phyloP scores from a whole-genome alignment of 2,329 filamentous ascomycete genomes.

The Knoxdaviesia proteae region DNA sequence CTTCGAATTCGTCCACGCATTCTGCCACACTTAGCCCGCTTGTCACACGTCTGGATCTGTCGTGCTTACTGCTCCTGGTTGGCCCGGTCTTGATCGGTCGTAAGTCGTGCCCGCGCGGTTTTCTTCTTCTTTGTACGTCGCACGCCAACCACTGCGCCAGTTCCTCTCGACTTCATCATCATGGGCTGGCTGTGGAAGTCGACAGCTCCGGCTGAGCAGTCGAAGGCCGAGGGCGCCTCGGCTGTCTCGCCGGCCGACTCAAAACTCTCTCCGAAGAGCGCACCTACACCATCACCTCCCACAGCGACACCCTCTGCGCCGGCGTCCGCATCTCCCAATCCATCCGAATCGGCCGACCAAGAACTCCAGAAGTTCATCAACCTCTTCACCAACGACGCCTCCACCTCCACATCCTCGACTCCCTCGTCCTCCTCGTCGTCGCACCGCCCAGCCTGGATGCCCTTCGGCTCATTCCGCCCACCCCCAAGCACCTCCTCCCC shows the following conservation, averaged over 20 bases:
- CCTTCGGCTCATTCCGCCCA: slow-evolving; percentile 12
- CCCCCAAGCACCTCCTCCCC: slow-evolving; percentile 13
- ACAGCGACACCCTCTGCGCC: slow-evolving; percentile 7
- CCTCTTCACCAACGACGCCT: slow-evolving; percentile 18
- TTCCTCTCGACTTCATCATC: slow-evolving; percentile 6
- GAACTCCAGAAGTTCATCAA: slow-evolving; percentile 34
- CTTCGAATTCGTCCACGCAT: too few species aligned
- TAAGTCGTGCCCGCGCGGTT: too few species aligned
- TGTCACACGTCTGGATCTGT: too few species aligned
- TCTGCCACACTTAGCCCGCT: too few species aligned
- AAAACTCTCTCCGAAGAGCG: slow-evolving; percentile 6
- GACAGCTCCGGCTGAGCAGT: slow-evolving; percentile 12
- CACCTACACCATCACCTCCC: slow-evolving; percentile 5
- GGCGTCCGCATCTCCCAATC: slow-evolving; percentile 3
- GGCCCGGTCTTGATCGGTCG: too few species aligned
- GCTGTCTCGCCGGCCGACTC: background rate
- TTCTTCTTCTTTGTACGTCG: too few species aligned
- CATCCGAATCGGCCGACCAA: slow-evolving; percentile 16
- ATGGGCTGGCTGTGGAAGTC: slow-evolving; percentile 44
- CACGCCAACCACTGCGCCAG: background rate
- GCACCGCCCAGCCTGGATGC: slow-evolving; percentile 6
- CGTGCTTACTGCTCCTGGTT: too few species aligned
- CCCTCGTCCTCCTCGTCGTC: slow-evolving; percentile 12
- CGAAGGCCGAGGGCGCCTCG: background rate
- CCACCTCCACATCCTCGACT: slow-evolving; percentile 6